Conservation (phyloP, 176 grass and related monocot genomes). For the Oryza australiensis region DNA sequence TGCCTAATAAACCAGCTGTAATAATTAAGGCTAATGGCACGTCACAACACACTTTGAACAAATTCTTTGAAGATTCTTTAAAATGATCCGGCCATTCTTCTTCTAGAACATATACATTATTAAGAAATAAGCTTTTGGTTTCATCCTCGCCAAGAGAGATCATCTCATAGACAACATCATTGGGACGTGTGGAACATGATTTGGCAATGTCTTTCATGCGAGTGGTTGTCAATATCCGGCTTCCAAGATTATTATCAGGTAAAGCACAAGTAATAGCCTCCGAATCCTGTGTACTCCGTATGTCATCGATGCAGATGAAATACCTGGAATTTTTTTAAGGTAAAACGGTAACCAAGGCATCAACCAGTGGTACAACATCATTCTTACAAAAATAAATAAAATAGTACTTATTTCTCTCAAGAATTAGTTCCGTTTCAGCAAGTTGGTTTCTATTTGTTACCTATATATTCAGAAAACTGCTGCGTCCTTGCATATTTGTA, state of each 20-base stretch:
- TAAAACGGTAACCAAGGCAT: neutral
- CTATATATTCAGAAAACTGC: neutral
- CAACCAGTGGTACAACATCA: too few species aligned
- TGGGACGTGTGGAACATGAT: neutral
- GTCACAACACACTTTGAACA: slow-evolving; percentile 19
- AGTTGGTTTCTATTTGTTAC: neutral
- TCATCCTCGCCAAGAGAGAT: neutral
- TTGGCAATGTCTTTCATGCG: neutral
- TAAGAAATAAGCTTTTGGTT: slow-evolving; percentile 3
- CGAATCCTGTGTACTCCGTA: neutral
- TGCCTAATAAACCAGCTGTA: neutral
- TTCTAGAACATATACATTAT: neutral
- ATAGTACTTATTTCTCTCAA: neutral
- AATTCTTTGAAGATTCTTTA: neutral
- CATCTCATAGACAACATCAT: slow-evolving; percentile 8
- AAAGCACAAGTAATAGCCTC: neutral
- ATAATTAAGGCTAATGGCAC: slow-evolving; percentile 31
- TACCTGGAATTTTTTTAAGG: slow-evolving; percentile 2
- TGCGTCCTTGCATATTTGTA: too few species aligned
- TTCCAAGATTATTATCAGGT: neutral
- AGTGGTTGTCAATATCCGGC: slow-evolving; percentile 33
- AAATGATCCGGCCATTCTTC: slow-evolving; percentile 2
- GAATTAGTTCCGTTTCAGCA: neutral
- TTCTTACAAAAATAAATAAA: too few species aligned
- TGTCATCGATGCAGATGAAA: slow-evolving; percentile 17